A percentile compares a stretch with the other conserved stretches of the same genome.
Conservation (phyloP, 2,329 filamentous ascomycete genomes). For the Fusarium mangiferae region DNA sequence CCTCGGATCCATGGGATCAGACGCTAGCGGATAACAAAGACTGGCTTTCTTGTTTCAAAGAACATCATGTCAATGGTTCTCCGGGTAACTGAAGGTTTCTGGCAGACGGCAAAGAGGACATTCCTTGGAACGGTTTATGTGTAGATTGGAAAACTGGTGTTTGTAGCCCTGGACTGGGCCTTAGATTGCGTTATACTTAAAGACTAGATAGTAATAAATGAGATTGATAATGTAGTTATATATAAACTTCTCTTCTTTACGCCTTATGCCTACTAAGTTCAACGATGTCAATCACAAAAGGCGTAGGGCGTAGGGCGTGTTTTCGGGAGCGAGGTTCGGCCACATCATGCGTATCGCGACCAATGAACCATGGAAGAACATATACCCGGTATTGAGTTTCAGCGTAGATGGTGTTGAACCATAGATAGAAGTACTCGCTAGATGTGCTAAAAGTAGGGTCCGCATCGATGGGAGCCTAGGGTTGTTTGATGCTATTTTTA, state of each 20-base stretch:
- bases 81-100: not conserved
- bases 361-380: not conserved
- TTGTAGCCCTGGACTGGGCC: not conserved
- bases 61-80: not conserved
- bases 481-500: not conserved
- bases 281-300: not conserved
- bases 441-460: not conserved
- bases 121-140: not conserved
- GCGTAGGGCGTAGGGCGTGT: slow-evolving; percentile 6
- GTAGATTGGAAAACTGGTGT: not conserved
- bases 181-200: not conserved
- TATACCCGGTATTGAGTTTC: not conserved
- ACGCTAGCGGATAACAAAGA: slow-evolving; percentile 45
- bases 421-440: not conserved
- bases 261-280: not conserved
- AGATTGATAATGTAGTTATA: not conserved
- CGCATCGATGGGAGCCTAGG: too few species aligned
- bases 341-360: not conserved
- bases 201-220: not conserved
- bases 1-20: slow-evolving; percentile 41
- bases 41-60: slow-evolving; percentile 43
- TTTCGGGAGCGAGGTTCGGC: not conserved
- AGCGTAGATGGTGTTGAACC: not conserved
- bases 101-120: too few species aligned
- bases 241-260: not conserved